Evolutionary conservation across 257 asterid genomes (phyloP), one percentile per base, ranked within the genome.

Genomic region (Echium plantagineum): DNA sequence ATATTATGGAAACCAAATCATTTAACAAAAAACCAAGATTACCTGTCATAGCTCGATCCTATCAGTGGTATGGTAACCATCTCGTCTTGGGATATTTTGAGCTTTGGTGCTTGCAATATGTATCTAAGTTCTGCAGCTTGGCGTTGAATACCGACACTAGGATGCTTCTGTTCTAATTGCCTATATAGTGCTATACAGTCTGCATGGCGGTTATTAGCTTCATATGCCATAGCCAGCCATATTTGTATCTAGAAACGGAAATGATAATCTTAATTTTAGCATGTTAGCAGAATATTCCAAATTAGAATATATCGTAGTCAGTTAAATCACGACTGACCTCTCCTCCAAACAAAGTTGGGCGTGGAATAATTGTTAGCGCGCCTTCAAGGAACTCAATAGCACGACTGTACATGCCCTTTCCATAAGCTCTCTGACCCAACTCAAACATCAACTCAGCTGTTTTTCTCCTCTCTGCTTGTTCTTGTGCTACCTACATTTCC

Each of bases 211-310:
- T 88, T 91, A 57, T 86, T 88, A 54, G 98, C 98, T 73, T 91
- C 98, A 47, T 91, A 91, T 28, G 98, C 98, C 98, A 91, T 91
- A 5, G 98, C 98, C 60, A 91, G 85, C 98, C 98, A 91, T 82
- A 91, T 91, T 71, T 91, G 98, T 79, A 91, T 91, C 95, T 91
- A 85, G 59, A 56, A 55, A 26, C 26, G 51, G 18, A 62, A 24
- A 21, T 58, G 54, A 3, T 60, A 15, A n/a, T 51, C 48, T 24
- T 4, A 19, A 55, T 10, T 55, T 63, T 52, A 74, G 67, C 53
- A 5, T 18, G 46, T 55, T 52, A 21, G 55, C 21, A 51, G 6
- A 51, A 51, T 51, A 31, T 7, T 7, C 3, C 38, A 31, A 2
- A 31, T 31, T 31, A 31, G 38, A 7, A 7, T 5, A 38, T 15